Evolutionary conservation across 257 asterid species (phyloP).

Genomic region (Nicotiana knightiana): DNA sequence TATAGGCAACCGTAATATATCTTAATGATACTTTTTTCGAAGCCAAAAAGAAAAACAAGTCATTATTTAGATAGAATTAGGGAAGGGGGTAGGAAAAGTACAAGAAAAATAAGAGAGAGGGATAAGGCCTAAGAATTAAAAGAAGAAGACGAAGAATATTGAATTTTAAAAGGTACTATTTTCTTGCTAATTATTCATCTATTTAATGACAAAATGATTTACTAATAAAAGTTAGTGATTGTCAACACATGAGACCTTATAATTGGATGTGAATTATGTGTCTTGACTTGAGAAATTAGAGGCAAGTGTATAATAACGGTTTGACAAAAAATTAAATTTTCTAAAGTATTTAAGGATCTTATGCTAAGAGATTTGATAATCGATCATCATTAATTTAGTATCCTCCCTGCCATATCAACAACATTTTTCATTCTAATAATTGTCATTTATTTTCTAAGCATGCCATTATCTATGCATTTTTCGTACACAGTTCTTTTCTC

Average conservation of each 20-base stretch:
- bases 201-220: not conserved
- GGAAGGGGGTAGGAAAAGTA: too few relatives aligned
- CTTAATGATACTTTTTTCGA: too few relatives aligned
- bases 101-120: too few relatives aligned
- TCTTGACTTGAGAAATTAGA: slow-evolving; percentile 24
- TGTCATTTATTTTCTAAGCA: slow-evolving; percentile 25
- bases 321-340: slow-evolving; percentile 13
- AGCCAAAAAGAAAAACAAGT: too few relatives aligned
- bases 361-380: slow-evolving; percentile 16
- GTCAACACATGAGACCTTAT: slow-evolving; percentile 11
- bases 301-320: slow-evolving; percentile 20
- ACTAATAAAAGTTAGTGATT: not conserved
- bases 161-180: not conserved
- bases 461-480: not conserved
- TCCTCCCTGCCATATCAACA: not conserved
- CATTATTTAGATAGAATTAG: too few relatives aligned
- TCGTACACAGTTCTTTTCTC: too few relatives aligned
- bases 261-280: slow-evolving; percentile 16
- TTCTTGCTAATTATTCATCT: not conserved
- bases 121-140: too few relatives aligned
- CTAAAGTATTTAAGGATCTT: slow-evolving; percentile 13
- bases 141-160: not conserved
- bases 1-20: too few relatives aligned
- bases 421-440: not conserved
- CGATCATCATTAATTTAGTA: not conserved